Percentiles rank a stretch among this genome's conserved stretches.
Evolutionary conservation across 176 grass and related monocot genomes (phyloP).

Genomic region (Areca catechu): DNA sequence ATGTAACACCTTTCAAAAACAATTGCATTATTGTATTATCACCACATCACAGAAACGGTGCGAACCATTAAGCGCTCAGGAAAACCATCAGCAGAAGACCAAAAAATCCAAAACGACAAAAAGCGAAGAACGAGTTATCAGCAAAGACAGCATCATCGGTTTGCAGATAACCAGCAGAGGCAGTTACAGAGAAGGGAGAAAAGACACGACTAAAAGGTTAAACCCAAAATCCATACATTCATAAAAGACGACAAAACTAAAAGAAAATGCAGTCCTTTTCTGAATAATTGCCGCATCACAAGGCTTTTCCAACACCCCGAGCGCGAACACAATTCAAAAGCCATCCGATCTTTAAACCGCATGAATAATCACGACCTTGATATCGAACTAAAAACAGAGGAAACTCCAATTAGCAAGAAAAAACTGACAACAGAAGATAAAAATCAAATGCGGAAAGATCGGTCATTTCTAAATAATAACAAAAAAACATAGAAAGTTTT

Average conservation of each 20-base stretch:
- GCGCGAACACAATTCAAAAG: conserved; percentile 76
- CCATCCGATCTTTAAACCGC: conserved; percentile 76
- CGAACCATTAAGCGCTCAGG: not conserved
- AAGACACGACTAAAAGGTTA: not conserved
- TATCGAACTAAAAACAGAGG: conserved; percentile 60
- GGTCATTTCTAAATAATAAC: conserved; percentile 10
- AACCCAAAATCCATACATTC: conserved; percentile 18
- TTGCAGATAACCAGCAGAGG: not conserved
- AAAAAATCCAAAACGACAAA: conserved; percentile 5
- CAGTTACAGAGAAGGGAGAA: not conserved
- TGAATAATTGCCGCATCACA: conserved; percentile 57
- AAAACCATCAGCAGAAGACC: not conserved
- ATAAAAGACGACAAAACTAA: conserved; percentile 40
- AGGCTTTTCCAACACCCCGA: conserved; percentile 61
- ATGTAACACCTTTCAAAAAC: too few species aligned
- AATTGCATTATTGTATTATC: too few species aligned
- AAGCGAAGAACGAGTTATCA: not conserved
- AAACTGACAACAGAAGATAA: conserved; percentile 18
- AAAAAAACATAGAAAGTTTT: conserved; percentile 12
- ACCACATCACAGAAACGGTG: not conserved
- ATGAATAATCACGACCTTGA: conserved; percentile 66
- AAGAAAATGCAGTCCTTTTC: conserved; percentile 42
- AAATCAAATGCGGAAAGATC: conserved; percentile 15
- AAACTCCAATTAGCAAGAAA: conserved; percentile 42
- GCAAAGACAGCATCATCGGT: not conserved